Base-by-base conservation (phyloP, 441 rosid species). In the Syzygium malaccense region DNA sequence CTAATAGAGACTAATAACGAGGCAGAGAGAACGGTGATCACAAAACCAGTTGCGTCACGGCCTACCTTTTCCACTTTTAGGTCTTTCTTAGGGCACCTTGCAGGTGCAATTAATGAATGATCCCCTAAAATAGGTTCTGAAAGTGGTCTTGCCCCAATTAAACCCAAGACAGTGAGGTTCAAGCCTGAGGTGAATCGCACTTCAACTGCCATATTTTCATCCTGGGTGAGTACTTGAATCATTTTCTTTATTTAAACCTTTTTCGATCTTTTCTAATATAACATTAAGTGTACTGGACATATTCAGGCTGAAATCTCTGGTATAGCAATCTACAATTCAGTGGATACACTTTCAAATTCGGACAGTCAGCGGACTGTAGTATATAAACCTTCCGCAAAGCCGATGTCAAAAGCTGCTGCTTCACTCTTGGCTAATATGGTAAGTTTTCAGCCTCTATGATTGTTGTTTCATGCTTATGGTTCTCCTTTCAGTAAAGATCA, bases 1-100 rank as follows among this genome's bases (percentile, higher is more conserved):
- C 83, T 53, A 90, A 96, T 95, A 98, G 98, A 98, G 89, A 92
- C 93, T 87, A 94, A 41, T 5, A 41, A 94, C 86, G 98, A 96
- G 89, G 90, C 92, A 85, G 96, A 95, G 56, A 95, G 96, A 90
- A 91, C 92, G 33, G 94, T 92, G 62, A 89, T 96, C 89, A 93
- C 96, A 8, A 98, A 95, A 92, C 99, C 99, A 80, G 95, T 98
- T 86, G 97, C 98, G 48, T 95, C 98, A 41, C 95, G 96, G 93
- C 99, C 99, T 88, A 91, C 92, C 88, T 90, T 93, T 90, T 93
- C 96, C 64, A 91, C 91, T 64, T 93, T 98, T 75, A 92, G 92
- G 91, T 92, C 97, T 54, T 96, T 96, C 93, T 91, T 97, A 49
- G 97, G 95, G 94, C 96, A 94, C 85, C 95, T 96, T 23, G 93